phyloP scores from a whole-genome alignment of 108 stramenopile species.

The Cyclotella choctawhatcheeana region DNA sequence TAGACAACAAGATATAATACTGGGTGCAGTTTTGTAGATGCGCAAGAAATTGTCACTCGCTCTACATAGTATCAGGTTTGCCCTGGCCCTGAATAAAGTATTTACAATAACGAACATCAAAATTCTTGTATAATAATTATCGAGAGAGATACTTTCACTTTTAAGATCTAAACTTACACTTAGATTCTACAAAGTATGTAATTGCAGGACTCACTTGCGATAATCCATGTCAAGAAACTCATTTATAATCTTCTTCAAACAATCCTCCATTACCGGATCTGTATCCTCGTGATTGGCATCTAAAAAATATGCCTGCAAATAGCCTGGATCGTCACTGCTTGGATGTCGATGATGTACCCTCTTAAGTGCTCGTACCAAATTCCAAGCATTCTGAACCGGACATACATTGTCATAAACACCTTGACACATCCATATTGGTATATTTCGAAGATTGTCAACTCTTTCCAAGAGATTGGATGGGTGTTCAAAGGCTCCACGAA shows the following conservation, averaged over 20 bases:
- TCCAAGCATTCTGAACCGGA: slow-evolving; percentile 42
- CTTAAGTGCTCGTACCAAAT: slow-evolving; percentile 22
- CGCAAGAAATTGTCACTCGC: too few relatives aligned
- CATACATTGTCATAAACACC: slow-evolving; percentile 46
- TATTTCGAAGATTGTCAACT: slow-evolving; percentile 9
- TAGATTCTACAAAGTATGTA: too few relatives aligned
- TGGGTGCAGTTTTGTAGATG: too few relatives aligned
- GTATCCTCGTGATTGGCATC: slow-evolving; percentile 44
- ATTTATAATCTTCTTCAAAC: slow-evolving; percentile 33
- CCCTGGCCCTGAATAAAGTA: too few relatives aligned
- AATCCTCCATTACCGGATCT: slow-evolving; percentile 48
- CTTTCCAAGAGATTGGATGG: slow-evolving; percentile 37
- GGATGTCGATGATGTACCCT: not conserved
- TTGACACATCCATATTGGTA: slow-evolving; percentile 50
- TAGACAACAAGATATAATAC: too few relatives aligned
- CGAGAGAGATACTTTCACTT: too few relatives aligned
- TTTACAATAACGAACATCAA: too few relatives aligned
- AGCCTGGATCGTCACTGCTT: not conserved
- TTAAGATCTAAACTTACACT: too few relatives aligned
- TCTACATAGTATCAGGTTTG: too few relatives aligned
- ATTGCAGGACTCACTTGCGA: too few relatives aligned
- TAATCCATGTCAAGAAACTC: slow-evolving; percentile 37
- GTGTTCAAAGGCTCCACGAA: slow-evolving; percentile 37
- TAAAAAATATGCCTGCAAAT: slow-evolving; percentile 28
- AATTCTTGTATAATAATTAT: too few relatives aligned